Evolutionary conservation across 2,329 filamentous ascomycete genomes (phyloP), one percentile per base, ranked within the genome.

Genomic region (Neocatenulostroma microsporum): DNA sequence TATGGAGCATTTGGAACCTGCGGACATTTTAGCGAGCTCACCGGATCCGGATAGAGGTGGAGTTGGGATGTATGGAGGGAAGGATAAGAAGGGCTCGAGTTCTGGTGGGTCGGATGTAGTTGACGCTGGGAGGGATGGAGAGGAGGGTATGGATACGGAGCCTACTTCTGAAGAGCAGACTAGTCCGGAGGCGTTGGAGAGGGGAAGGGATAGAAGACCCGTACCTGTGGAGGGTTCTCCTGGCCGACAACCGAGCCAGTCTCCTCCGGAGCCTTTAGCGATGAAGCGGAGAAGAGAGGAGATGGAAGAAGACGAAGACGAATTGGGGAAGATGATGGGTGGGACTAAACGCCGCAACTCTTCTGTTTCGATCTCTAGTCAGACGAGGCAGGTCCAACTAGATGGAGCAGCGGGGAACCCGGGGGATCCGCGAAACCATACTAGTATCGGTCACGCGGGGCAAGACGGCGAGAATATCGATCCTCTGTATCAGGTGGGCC

Each of bases 231-330:
- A 61, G 57, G 23, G 55, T 61, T 25, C 55, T 52, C 31, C 55
- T 55, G 32, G 57, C 51, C 25, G 32, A n/a, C 46, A 41, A 18
- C 32, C 62, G 17, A 54, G 57, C 5, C n/a, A n/a, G n/a, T n/a
- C n/a, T n/a, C 80, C 82, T 3, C 82, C 80, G 0, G 86, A 94
- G 60, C 75, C 85, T 36, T 63, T 94, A 13, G 82, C 86, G 0
- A 85, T 94, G 59, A 96, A 96, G 62, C 81, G 89, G 31, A 76
- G 89, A 31, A 77, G 91, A 50, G 88, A 94, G 56, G n/a, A n/a
- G n/a, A n/a, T n/a, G n/a, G 89, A 95, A 39, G 86, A 94, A 44
- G 86, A 94, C 44, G 89, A 95, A 30, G 88, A 94, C 37, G 88
- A 95, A 46, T 85, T 89, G 54, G 66, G 96, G n/a, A 79, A 80